Base-by-base conservation (phyloP, 352 stramenopile species). In the Pythium phragmitis region DNA sequence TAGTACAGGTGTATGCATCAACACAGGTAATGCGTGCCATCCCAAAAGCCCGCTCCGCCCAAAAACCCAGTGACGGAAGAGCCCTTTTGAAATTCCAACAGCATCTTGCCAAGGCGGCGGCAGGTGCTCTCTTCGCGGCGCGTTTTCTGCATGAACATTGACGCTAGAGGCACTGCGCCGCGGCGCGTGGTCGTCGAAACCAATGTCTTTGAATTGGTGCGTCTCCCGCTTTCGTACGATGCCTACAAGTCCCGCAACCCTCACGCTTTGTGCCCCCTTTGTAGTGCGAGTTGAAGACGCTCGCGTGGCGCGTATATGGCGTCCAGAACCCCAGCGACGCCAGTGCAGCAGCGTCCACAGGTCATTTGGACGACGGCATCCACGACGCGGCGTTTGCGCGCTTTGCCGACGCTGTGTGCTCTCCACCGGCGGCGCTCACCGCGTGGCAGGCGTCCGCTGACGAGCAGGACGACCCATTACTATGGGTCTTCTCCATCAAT, bases 191-290 rank as follows among this genome's bases (percentile, higher is more conserved):
- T 51, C 13, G 61, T 63, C 3, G 30, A 49, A 7, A 69, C 62
- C 0, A 69, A 69, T 63, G 47, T 69, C 54, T 69, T 69, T 41
- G 54, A 69, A 60, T 42, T 69, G 62, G 62, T 69, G 54, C 42
- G 62, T 69, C 23, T 48, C 37, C 16, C 8, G 56, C 12, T 11
- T 23, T 30, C 23, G 9, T 14, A 41, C 19, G 53, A 16, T 30
- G 11, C 23, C 9, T 50, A 37, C 39, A 39, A 19, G 37, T 37
- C 19, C 23, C 14, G 12, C 17, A 54, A 28, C 46, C 49, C 9
- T 54, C 49, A 48, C n/a, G 2, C 2, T 48, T 48, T 48, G 8
- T 48, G 8, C 17, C 7, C 26, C 12, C 14, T 51, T 30, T 14
- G 13, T 34, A 63, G 52, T 53, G 61, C 53, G 54, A 51, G 26